phyloP scores from a whole-genome alignment of 208 protist species.

The Trypanosoma boissoni region DNA sequence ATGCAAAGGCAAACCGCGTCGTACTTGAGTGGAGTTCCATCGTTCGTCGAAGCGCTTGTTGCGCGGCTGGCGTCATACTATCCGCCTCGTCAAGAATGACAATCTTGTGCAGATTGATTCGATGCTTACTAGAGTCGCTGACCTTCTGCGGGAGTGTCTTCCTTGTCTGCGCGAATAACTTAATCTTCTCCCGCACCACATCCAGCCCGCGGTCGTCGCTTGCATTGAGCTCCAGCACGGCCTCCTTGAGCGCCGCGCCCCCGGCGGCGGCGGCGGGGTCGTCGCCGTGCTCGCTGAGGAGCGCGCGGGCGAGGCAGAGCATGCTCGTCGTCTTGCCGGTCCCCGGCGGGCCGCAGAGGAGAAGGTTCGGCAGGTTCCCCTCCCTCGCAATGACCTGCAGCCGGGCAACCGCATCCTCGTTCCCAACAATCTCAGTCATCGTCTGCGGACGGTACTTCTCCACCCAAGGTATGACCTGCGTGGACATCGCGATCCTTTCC shows the following conservation, averaged over 20 bases:
- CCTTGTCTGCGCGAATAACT: constrained; percentile 97
- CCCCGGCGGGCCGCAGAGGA: constrained; percentile 93
- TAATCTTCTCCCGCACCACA: constrained; percentile 98
- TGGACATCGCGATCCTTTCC: background rate
- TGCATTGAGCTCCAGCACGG: constrained; percentile 99
- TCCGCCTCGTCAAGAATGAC: constrained; percentile 99
- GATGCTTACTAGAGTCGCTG: constrained; percentile 12
- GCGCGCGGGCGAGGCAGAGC: constrained; percentile 92
- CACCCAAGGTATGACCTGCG: constrained; percentile 91
- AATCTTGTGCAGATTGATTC: constrained; percentile 95
- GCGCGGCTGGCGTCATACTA: constrained; percentile 97
- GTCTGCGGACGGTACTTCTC: constrained; percentile 98
- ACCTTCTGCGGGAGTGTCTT: constrained; percentile 85
- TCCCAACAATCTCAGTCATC: constrained; percentile 98
- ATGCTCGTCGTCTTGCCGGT: constrained; percentile 98
- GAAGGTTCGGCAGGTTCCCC: constrained; percentile 98
- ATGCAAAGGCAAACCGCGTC: constrained; percentile 98
- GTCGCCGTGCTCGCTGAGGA: constrained; percentile 75
- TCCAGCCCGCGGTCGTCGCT: constrained; percentile 99
- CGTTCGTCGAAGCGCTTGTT: constrained; percentile 98
- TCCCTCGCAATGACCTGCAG: constrained; percentile 95
- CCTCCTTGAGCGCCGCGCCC: constrained; percentile 82
- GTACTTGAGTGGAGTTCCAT: constrained; percentile 98
- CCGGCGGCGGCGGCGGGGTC: background rate
- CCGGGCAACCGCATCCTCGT: constrained; percentile 95